Evolutionary conservation across 2,329 filamentous ascomycete species (phyloP).

Genomic region (Monosporascus sp.): DNA sequence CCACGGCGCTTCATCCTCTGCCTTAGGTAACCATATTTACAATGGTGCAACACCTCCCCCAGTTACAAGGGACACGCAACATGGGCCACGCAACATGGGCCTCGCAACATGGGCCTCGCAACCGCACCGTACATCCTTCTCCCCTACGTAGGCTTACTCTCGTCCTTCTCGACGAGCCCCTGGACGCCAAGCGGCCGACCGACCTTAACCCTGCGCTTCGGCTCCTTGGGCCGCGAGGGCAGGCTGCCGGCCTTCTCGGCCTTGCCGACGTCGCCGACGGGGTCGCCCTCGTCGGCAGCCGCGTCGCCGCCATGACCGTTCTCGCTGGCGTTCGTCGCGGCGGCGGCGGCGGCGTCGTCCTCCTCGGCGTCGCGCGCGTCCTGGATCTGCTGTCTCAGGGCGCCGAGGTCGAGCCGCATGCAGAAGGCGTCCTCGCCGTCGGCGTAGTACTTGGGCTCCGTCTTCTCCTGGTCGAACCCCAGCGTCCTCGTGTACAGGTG

Average conservation of each 20-base stretch:
- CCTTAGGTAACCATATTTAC: too few relatives aligned
- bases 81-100: background rate
- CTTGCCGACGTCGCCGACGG: slow-evolving; percentile 63
- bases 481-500: slow-evolving; percentile 90
- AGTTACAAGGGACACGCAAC: too few relatives aligned
- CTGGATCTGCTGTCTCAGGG: slow-evolving; percentile 50
- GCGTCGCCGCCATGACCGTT: slow-evolving; percentile 21
- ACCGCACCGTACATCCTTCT: background rate
- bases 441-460: slow-evolving; percentile 88
- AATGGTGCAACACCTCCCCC: too few relatives aligned
- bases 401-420: slow-evolving; percentile 80
- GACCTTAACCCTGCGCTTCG: slow-evolving; percentile 80
- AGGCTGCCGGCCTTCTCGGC: slow-evolving; percentile 29
- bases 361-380: slow-evolving; percentile 38
- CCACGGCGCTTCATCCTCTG: too few relatives aligned
- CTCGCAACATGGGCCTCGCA: background rate
- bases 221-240: slow-evolving; percentile 36
- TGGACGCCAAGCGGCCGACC: slow-evolving; percentile 75
- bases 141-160: slow-evolving; percentile 42
- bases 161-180: slow-evolving; percentile 67
- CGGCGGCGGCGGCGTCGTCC: slow-evolving; percentile 34
- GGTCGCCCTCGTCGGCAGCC: slow-evolving; percentile 56
- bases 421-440: slow-evolving; percentile 94
- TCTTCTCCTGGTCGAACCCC: slow-evolving; percentile 81
- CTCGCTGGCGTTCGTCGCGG: slow-evolving; percentile 39